Percentiles rank a stretch among this genome's conserved stretches.
Conservation (phyloP, 805 yeast genomes). For the Kregervanrija delftensis region DNA sequence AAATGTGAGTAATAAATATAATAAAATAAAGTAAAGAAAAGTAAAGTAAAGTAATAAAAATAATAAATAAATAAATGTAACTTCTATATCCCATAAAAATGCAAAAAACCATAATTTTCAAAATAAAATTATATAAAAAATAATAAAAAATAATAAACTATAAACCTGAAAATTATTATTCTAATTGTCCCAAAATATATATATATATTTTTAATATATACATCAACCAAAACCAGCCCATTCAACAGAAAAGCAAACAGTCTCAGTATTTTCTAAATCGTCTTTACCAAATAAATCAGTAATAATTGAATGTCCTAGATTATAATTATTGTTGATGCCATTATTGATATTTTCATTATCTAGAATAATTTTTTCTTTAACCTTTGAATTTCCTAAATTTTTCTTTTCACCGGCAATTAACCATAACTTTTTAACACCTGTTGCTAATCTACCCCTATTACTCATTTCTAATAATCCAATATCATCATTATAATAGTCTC, state of each 20-base stretch:
- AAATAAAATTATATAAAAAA: too few relatives aligned
- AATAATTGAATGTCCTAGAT: background rate
- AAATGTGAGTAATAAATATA: too few relatives aligned
- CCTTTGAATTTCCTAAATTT: background rate
- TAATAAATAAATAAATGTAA: too few relatives aligned
- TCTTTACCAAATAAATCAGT: background rate
- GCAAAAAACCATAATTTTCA: too few relatives aligned
- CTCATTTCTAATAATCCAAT: constrained; percentile 55
- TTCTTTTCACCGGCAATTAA: constrained; percentile 38
- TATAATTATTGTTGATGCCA: constrained; percentile 12
- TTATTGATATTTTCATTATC: constrained; percentile 6
- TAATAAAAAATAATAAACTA: too few relatives aligned
- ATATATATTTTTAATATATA: too few relatives aligned
- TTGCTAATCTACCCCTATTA: constrained; percentile 86
- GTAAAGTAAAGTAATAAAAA: too few relatives aligned
- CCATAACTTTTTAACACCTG: constrained; percentile 86
- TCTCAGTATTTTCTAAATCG: constrained; percentile 17
- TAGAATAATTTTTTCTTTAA: background rate
- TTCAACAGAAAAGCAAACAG: constrained; percentile 64
- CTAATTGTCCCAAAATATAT: too few relatives aligned
- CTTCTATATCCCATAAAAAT: too few relatives aligned
- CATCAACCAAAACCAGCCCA: constrained; percentile 76
- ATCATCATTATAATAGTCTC: constrained; percentile 40
- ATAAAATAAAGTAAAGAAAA: too few relatives aligned
- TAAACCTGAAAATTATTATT: too few relatives aligned